Percentiles rank a stretch among this genome's conserved stretches.
These are phyloP conservation scores for Stagonosporopsis cucurbitacearum DNA, from an alignment of 2,329 filamentous ascomycete genomes.

Conservation along the genomic window DNA sequence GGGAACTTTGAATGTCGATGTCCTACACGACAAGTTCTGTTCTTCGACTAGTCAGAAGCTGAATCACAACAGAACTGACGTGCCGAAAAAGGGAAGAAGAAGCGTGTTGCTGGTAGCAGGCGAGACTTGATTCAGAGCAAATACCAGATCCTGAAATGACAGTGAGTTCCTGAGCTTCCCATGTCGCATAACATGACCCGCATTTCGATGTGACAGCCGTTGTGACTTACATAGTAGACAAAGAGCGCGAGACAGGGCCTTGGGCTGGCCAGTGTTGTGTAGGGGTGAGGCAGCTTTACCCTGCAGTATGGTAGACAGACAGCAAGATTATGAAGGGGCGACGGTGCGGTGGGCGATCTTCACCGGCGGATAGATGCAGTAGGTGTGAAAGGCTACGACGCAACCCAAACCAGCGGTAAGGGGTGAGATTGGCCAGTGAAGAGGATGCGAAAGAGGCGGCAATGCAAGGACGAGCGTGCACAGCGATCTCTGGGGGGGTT, in stretches of 20 bases:
- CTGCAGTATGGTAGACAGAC: conserved; percentile 29
- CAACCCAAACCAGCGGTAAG: conserved; percentile 36
- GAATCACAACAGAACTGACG: conserved; percentile 38
- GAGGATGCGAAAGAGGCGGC: conserved; percentile 29
- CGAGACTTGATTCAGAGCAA: conserved; percentile 46
- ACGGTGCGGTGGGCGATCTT: conserved; percentile 35
- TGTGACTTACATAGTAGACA: conserved; percentile 47
- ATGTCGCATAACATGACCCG: conserved; percentile 42
- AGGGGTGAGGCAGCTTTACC: conserved; percentile 38
- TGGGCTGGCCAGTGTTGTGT: conserved; percentile 33
- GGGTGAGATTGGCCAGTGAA: conserved; percentile 35
- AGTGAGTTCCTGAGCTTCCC: conserved; percentile 41
- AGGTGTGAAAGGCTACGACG: conserved; percentile 25
- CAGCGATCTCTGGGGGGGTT: conserved; percentile 32
- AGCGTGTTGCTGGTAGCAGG: conserved; percentile 34
- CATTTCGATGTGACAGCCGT: conserved; percentile 40
- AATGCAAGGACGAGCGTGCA: conserved; percentile 40
- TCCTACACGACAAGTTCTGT: conserved; percentile 37
- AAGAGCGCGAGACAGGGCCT: conserved; percentile 43
- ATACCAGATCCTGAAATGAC: conserved; percentile 45
- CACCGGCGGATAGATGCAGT: conserved; percentile 30
- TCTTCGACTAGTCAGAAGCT: conserved; percentile 34
- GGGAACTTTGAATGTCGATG: conserved; percentile 45
- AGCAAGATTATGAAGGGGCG: conserved; percentile 37
- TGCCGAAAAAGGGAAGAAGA: conserved; percentile 42